Conservation (phyloP, 495 filamentous ascomycete species). For the Tuber magnatum region DNA sequence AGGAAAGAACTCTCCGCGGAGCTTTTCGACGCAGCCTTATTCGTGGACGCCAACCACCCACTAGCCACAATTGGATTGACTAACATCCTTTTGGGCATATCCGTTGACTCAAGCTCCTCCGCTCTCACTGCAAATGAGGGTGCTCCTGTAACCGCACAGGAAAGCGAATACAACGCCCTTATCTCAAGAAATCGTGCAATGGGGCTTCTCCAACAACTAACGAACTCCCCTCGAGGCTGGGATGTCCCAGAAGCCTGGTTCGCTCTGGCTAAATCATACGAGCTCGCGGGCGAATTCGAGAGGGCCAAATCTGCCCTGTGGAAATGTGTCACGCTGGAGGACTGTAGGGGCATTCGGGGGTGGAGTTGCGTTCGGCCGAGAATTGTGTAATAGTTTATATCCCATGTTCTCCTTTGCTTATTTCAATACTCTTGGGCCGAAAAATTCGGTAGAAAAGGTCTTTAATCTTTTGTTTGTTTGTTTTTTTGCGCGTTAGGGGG, state of each 20-base stretch:
- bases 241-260: constrained; percentile 94
- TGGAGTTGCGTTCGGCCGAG: constrained; percentile 27
- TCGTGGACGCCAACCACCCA: constrained; percentile 67
- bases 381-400: constrained; percentile 17
- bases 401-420: not conserved
- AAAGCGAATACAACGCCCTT: constrained; percentile 43
- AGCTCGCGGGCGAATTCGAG: constrained; percentile 70
- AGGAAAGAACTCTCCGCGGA: constrained; percentile 60
- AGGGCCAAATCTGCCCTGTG: constrained; percentile 73
- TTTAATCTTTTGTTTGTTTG: not conserved
- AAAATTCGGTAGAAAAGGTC: not conserved
- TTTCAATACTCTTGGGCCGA: not conserved
- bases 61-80: constrained; percentile 76
- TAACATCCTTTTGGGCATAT: constrained; percentile 58
- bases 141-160: constrained; percentile 14
- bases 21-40: constrained; percentile 72
- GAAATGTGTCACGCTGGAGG: constrained; percentile 73
- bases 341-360: constrained; percentile 54
- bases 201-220: constrained; percentile 70
- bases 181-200: constrained; percentile 81
- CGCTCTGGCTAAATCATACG: constrained; percentile 75
- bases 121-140: not conserved
- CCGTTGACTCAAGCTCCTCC: not conserved
- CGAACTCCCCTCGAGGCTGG: constrained; percentile 80
- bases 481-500: not conserved